A percentile compares a stretch with the other conserved stretches of the same genome.
Evolutionary conservation across 768 basidiomycete species (phyloP).

Genomic region (Coprinopsis marcescibilis): DNA sequence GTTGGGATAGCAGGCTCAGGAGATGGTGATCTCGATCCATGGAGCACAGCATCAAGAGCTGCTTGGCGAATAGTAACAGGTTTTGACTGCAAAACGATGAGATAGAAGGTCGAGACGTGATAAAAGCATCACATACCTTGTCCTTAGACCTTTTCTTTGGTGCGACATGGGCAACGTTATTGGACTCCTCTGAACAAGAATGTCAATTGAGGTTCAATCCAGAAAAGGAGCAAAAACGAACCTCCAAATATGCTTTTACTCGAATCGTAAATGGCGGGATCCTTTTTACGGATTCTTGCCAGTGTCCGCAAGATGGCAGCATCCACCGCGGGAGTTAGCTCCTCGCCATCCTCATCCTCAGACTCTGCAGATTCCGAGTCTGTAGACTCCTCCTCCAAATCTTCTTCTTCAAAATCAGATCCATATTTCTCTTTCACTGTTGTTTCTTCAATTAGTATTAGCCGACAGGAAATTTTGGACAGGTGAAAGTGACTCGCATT

Average conservation of each 20-base stretch:
- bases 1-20: constrained; percentile 48
- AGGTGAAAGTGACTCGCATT: constrained; percentile 43
- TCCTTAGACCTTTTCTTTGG: constrained; percentile 33
- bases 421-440: constrained; percentile 89
- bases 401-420: constrained; percentile 55
- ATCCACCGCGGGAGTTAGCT: constrained; percentile 89
- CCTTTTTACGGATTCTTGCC: constrained; percentile 73
- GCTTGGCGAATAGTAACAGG: constrained; percentile 73
- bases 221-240: constrained; percentile 21
- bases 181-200: constrained; percentile 53
- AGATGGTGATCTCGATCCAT: constrained; percentile 54
- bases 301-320: constrained; percentile 91
- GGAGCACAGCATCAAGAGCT: constrained; percentile 57
- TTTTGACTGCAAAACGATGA: constrained; percentile 42
- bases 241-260: constrained; percentile 75
- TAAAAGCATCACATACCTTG: constrained; percentile 39
- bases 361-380: constrained; percentile 76
- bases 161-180: constrained; percentile 31
- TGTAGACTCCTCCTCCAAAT: constrained; percentile 40
- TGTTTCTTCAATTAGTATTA: constrained; percentile 5
- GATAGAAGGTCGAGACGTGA: neutral
- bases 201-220: neutral
- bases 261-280: constrained; percentile 78
- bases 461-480: neutral
- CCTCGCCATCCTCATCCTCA: constrained; percentile 93